Evolutionary conservation across 2,329 filamentous ascomycete species (phyloP).

Genomic region (Alternaria brassicicola): DNA sequence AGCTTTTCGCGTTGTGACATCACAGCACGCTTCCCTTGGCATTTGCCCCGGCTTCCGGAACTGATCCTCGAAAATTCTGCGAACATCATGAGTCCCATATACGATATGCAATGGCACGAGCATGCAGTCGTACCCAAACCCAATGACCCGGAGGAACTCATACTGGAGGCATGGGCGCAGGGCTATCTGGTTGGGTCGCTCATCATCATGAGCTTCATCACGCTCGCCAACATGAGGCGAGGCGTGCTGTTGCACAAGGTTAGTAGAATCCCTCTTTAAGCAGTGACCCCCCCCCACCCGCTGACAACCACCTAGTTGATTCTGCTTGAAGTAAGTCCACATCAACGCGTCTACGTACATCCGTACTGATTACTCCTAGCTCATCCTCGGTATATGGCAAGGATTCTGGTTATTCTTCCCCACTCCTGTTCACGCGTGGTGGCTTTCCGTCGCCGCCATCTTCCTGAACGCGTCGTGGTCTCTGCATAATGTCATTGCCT

Average conservation of each 20-base stretch:
- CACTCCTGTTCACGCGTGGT: constrained; percentile 66
- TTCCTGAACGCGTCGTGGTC: constrained; percentile 68
- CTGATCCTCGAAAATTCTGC: constrained; percentile 22
- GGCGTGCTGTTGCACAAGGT: constrained; percentile 56
- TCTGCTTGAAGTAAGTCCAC: constrained; percentile 46
- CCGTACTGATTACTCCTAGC: constrained; percentile 42
- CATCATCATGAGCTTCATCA: constrained; percentile 56
- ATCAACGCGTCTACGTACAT: not conserved
- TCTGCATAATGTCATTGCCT: constrained; percentile 70
- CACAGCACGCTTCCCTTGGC: constrained; percentile 28
- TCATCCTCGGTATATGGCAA: constrained; percentile 63
- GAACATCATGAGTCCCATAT: constrained; percentile 28
- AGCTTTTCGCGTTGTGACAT: constrained; percentile 28
- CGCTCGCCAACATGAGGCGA: constrained; percentile 57
- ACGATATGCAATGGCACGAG: constrained; percentile 16
- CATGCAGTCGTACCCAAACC: constrained; percentile 38
- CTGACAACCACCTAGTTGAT: constrained; percentile 49
- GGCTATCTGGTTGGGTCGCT: constrained; percentile 51
- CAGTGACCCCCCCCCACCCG: not conserved
- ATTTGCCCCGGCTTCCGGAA: constrained; percentile 13
- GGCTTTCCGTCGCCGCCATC: constrained; percentile 65
- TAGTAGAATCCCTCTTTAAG: constrained; percentile 8
- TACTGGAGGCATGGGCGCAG: constrained; percentile 51
- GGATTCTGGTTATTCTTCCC: constrained; percentile 66
- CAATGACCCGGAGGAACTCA: constrained; percentile 39